Percentiles rank a stretch among this genome's conserved stretches.
phyloP scores from a whole-genome alignment of 106 monocot species.

The Iris macrosiphon region DNA sequence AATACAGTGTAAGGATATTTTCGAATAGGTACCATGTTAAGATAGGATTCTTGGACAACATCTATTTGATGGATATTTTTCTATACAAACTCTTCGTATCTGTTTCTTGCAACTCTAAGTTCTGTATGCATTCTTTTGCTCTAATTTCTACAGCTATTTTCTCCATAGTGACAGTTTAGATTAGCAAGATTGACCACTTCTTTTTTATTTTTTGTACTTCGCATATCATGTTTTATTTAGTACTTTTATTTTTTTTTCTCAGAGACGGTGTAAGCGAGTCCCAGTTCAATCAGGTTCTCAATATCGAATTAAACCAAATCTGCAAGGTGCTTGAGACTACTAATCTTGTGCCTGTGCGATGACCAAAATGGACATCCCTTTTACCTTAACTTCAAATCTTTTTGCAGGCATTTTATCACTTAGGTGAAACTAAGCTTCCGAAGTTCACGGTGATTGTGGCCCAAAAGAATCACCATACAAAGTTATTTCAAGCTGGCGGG shows the following conservation, averaged over 20 bases:
- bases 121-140: too few relatives aligned
- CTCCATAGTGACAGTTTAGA: too few relatives aligned
- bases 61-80: too few relatives aligned
- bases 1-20: too few relatives aligned
- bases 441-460: constrained; percentile 64
- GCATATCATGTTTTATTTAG: too few relatives aligned
- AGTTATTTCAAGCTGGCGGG: constrained; percentile 41
- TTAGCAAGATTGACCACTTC: too few relatives aligned
- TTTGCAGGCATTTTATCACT: constrained; percentile 46
- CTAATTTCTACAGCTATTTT: too few relatives aligned
- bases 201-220: too few relatives aligned
- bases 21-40: too few relatives aligned
- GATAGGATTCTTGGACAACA: too few relatives aligned
- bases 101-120: too few relatives aligned
- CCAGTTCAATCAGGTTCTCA: constrained; percentile 67
- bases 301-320: constrained; percentile 64
- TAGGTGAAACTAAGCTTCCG: constrained; percentile 47
- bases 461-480: constrained; percentile 80
- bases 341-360: not conserved
- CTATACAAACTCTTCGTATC: too few relatives aligned
- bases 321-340: constrained; percentile 31
- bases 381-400: not conserved
- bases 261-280: constrained; percentile 85
- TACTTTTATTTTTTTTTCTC: not conserved
- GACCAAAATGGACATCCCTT: not conserved